Percentiles rank a stretch among this genome's conserved stretches.
These are phyloP conservation scores for Hypoxylon perforatum DNA, from an alignment of 495 filamentous ascomycete genomes.

Conservation along the genomic window DNA sequence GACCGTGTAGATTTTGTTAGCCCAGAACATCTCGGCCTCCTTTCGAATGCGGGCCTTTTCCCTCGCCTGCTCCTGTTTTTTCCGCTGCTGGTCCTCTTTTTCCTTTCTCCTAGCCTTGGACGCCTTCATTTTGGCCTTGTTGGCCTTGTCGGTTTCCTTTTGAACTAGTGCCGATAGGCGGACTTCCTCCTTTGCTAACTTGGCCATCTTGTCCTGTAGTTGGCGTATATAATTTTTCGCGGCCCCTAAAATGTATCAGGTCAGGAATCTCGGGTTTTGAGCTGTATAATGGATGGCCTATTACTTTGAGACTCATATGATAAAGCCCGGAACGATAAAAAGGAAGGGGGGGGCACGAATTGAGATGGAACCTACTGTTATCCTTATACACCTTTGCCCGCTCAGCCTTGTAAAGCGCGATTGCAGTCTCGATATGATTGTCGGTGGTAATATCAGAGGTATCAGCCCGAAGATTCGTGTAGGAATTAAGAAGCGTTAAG, in stretches of 20 bases:
- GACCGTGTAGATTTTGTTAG: slow-evolving; percentile 66
- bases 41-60: slow-evolving; percentile 62
- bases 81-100: slow-evolving; percentile 51
- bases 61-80: slow-evolving; percentile 55
- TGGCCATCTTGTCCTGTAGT: not conserved
- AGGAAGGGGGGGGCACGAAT: not conserved
- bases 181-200: not conserved
- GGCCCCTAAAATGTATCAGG: not conserved
- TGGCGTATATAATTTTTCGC: not conserved
- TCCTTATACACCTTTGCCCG: slow-evolving; percentile 20
- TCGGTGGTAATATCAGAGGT: not conserved
- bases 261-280: not conserved
- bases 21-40: slow-evolving; percentile 67
- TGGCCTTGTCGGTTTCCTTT: slow-evolving; percentile 42
- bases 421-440: not conserved
- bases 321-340: not conserved
- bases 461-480: slow-evolving; percentile 8
- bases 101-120: slow-evolving; percentile 52
- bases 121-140: slow-evolving; percentile 46
- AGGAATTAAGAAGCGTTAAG: slow-evolving; percentile 58
- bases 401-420: slow-evolving; percentile 16
- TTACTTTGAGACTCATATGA: not conserved
- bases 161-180: not conserved
- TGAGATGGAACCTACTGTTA: not conserved
- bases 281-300: not conserved